A percentile compares a stretch with the other conserved stretches of the same genome.
Conservation (phyloP, 1,139 yeast species). For the Kodamaea suecica region DNA sequence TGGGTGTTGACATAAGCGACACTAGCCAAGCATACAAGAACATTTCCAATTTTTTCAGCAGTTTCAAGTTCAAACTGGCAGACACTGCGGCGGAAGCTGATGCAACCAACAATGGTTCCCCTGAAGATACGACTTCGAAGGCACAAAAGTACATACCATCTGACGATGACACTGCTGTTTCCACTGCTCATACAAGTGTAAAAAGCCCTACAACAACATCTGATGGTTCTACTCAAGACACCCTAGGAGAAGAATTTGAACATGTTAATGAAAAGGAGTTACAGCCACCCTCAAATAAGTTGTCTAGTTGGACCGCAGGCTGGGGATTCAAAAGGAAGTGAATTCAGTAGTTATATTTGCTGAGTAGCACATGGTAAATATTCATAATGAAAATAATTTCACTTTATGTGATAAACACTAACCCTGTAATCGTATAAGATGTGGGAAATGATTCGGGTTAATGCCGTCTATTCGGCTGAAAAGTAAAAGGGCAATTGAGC, state of each 20-base stretch:
- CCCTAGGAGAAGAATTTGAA: constrained; percentile 8
- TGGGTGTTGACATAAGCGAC: constrained; percentile 31
- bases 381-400: no score
- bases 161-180: constrained; percentile 5
- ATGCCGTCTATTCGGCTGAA: no score
- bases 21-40: constrained; percentile 20
- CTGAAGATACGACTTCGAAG: constrained; percentile 6
- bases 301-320: constrained; percentile 14
- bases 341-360: no score
- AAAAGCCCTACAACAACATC: background rate
- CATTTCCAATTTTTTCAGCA: constrained; percentile 23
- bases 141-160: constrained; percentile 14
- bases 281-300: constrained; percentile 8
- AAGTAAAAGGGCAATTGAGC: no score
- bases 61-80: constrained; percentile 1
- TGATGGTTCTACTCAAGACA: background rate
- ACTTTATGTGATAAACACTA: no score
- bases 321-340: constrained; percentile 15
- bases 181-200: background rate
- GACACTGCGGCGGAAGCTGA: background rate
- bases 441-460: no score
- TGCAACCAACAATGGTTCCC: background rate
- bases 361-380: no score
- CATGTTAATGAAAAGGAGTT: constrained; percentile 5
- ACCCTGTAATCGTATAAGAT: no score